Percentiles rank a stretch among this genome's conserved stretches.
phyloP scores from a whole-genome alignment of 805 yeast species.

The Gaillardinia entomophila region DNA sequence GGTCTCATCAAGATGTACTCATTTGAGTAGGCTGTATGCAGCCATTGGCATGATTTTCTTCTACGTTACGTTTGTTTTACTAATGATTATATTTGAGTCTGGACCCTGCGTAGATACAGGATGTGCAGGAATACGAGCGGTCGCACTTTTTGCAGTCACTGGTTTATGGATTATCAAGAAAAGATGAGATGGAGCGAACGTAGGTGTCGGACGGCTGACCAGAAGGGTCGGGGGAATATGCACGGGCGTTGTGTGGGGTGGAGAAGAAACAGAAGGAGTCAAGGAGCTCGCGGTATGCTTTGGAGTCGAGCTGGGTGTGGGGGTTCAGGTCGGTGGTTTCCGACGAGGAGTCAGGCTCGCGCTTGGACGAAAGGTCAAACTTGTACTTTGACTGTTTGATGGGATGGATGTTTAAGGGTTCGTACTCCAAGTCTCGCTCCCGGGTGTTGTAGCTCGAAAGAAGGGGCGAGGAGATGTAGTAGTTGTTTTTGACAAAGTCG shows the following conservation, averaged over 20 bases:
- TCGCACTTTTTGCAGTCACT: not conserved
- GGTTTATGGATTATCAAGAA: not conserved
- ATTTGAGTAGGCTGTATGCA: no score
- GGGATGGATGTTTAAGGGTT: not conserved
- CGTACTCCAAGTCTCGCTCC: constrained; percentile 1
- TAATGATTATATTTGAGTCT: no score
- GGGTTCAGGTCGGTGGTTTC: not conserved
- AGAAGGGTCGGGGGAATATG: not conserved
- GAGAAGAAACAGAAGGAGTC: constrained; percentile 57
- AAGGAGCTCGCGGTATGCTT: constrained; percentile 50
- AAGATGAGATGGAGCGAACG: not conserved
- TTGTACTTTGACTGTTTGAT: not conserved
- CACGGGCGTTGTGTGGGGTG: constrained; percentile 9
- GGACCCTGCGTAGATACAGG: no score
- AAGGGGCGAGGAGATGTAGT: constrained; percentile 31
- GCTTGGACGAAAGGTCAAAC: not conserved
- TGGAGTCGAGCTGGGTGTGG: constrained; percentile 30
- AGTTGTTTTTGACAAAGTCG: constrained; percentile 31
- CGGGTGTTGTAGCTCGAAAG: constrained; percentile 16
- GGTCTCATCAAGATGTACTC: constrained; percentile 84
- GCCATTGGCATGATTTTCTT: no score
- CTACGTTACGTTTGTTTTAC: no score
- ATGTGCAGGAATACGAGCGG: no score
- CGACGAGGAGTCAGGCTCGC: not conserved
- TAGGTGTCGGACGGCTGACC: not conserved